Evolutionary conservation across 257 asterid genomes (phyloP).

Genomic region (Nicotiana paniculata): DNA sequence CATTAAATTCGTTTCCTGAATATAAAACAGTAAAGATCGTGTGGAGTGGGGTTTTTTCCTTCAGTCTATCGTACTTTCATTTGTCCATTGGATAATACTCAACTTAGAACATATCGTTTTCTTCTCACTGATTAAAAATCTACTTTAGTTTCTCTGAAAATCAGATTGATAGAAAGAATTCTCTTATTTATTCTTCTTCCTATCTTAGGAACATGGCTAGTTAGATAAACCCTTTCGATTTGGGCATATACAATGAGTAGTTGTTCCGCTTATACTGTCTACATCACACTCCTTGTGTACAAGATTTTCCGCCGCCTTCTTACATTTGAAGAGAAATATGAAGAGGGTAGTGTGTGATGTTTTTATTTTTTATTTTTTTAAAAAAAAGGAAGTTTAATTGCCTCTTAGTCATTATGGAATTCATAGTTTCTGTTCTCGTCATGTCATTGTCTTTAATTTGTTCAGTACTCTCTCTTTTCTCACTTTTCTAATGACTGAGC

Average conservation of each 20-base stretch:
- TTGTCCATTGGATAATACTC: not conserved
- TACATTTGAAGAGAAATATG: not conserved
- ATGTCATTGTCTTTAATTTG: conserved; percentile 38
- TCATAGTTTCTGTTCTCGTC: conserved; percentile 49
- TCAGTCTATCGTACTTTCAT: too few species aligned
- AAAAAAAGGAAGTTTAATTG: not conserved
- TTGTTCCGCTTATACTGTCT: not conserved
- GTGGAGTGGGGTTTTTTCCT: not conserved
- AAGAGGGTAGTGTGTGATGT: not conserved
- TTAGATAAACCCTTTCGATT: not conserved
- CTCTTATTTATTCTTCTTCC: not conserved
- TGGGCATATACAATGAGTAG: not conserved
- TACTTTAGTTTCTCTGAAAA: not conserved
- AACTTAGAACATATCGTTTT: not conserved
- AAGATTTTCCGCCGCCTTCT: accelerated
- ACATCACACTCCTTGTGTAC: too few species aligned
- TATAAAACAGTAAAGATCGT: not conserved
- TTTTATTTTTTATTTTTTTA: too few species aligned
- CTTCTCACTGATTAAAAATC: too few species aligned
- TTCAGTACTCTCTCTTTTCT: conserved; percentile 20
- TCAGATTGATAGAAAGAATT: not conserved
- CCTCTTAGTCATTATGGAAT: not conserved
- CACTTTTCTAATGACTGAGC: conserved; percentile 9
- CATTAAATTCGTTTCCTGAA: not conserved
- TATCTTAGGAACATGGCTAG: not conserved